These are phyloP conservation scores for Carpinus fangiana DNA, from an alignment of 306 rosid species.

Conservation along the genomic window DNA sequence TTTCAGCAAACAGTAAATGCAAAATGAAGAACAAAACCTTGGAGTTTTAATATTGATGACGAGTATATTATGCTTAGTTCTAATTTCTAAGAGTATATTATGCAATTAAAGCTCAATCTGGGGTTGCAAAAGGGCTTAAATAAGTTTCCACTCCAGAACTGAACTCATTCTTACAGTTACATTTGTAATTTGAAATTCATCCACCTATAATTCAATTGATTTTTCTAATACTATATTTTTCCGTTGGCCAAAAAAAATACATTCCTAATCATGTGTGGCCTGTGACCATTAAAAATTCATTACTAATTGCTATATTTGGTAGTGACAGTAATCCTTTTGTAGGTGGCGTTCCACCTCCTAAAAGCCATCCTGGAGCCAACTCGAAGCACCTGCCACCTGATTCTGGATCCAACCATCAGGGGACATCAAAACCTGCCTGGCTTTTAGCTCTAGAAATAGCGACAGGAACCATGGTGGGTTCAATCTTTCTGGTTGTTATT, in stretches of 20 bases:
- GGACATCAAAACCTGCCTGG: conserved; percentile 74
- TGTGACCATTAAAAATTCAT: not conserved
- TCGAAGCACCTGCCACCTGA: conserved; percentile 36
- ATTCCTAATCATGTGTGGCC: not conserved
- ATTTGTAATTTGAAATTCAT: not conserved
- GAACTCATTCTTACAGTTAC: not conserved
- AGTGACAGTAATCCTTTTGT: conserved; percentile 14
- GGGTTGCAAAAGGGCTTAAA: not conserved
- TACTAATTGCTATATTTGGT: conserved; percentile 22
- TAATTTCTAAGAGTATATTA: not conserved
- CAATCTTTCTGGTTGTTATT: conserved; percentile 62
- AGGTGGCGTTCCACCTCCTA: conserved; percentile 65
- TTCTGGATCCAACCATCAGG: conserved; percentile 46
- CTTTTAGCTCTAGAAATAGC: conserved; percentile 78
- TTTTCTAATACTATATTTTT: not conserved
- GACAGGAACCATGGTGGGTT: conserved; percentile 75
- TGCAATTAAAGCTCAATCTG: not conserved
- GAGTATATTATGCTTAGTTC: not conserved
- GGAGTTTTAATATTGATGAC: not conserved
- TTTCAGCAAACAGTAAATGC: not conserved
- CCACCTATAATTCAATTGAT: not conserved
- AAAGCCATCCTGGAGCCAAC: conserved; percentile 48
- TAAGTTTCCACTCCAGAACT: not conserved
- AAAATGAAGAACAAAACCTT: not conserved
- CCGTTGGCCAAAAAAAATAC: not conserved